Evolutionary conservation across 805 yeast species (phyloP), one percentile per base, ranked within the genome.

Genomic region (Nakazawaea populi): DNA sequence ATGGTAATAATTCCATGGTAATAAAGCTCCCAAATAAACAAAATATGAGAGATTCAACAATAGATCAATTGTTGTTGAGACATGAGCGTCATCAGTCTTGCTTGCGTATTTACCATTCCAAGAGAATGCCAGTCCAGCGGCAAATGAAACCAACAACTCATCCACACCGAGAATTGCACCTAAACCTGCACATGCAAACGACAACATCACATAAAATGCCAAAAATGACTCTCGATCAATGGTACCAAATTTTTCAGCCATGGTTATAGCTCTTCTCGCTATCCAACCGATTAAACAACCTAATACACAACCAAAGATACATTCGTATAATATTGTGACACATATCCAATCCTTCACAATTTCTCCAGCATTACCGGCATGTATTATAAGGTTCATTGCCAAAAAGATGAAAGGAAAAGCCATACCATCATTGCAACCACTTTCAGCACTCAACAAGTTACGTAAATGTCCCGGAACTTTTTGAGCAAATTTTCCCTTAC

Each of bases 361-460:
- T 52, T 70, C 75, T 2, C 67, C 67, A 4, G 76, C 68, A 38
- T 77, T 55, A 1, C 83, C 80, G 4, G 67, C 65, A 60, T 82
- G 77, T 11, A 76, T 59, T 47, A 82, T 72, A 34, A 85, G 64
- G 57, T 74, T 72, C 47, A 83, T 68, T 2, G 88, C 79, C 31
- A 85, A 67, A 59, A 71, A 83, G 46, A 85, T 80, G 60, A 85
- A 85, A 5, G 91, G 91, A 52, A 80, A 79, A 0, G 84, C 83
- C 73, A 80, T 74, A 42, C 90, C 90, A 60, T 85, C 91, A 60
- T 85, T 85, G 57, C 89, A 83, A 3, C 87, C 90, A 1, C 88
- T 80, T 59, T 85, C 91, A 0, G 89, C 88, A 34, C 83, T 72
- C 44, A 85, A 68, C 49, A 85, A 67, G 55, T 82, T 75, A 56